Evolutionary conservation across 2,329 filamentous ascomycete species (phyloP).

Genomic region (Xylariaceae sp.): DNA sequence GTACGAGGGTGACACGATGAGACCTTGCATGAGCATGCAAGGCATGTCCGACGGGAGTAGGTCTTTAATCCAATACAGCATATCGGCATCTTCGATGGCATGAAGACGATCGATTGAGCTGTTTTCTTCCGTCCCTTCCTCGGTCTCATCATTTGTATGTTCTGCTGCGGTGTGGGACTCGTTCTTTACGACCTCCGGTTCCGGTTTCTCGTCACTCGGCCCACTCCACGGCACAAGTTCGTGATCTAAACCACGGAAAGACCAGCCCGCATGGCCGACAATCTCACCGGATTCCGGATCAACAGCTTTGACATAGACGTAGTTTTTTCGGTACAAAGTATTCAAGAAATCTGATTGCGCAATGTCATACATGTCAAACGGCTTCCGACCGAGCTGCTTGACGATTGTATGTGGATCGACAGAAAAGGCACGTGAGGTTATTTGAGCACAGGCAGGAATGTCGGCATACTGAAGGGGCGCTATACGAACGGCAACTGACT

Average conservation of each 20-base stretch:
- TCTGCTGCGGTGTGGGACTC: background rate
- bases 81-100: conserved; percentile 15
- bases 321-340: conserved; percentile 8
- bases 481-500: conserved; percentile 11
- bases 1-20: conserved; percentile 11
- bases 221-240: conserved; percentile 3
- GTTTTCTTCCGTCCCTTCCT: background rate
- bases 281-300: conserved; percentile 11
- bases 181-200: background rate
- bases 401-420: conserved; percentile 15
- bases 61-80: conserved; percentile 13
- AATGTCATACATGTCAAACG: conserved; percentile 16
- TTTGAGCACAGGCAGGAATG: conserved; percentile 9
- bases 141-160: background rate
- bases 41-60: conserved; percentile 9
- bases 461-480: conserved; percentile 14
- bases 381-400: conserved; percentile 14
- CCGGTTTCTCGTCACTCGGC: background rate
- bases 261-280: conserved; percentile 16
- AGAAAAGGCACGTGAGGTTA: conserved; percentile 15
- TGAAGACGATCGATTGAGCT: conserved; percentile 15
- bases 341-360: conserved; percentile 5
- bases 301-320: conserved; percentile 16
- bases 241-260: conserved; percentile 7
- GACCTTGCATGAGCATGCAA: conserved; percentile 14